A percentile compares a stretch with the other conserved stretches of the same genome.
These are phyloP conservation scores for Amaranthus palmeri DNA, from an alignment of 148 eudicot species.

Conservation along the genomic window DNA sequence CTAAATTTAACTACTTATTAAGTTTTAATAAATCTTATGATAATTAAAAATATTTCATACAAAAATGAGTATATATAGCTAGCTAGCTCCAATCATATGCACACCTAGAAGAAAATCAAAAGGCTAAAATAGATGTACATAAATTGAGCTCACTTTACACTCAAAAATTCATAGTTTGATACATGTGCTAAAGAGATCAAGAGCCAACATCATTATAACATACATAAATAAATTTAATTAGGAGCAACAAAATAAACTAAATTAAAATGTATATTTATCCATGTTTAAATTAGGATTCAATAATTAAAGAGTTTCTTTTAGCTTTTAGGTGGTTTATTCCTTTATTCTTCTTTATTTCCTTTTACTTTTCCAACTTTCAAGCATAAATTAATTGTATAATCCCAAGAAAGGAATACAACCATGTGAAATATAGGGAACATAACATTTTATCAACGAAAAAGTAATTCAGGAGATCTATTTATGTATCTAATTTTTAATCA, in stretches of 20 bases:
- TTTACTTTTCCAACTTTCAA: slow-evolving; percentile 11
- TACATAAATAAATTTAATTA: neutral
- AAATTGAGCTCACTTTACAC: slow-evolving; percentile 24
- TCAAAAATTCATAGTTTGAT: neutral
- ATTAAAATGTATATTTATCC: slow-evolving; percentile 11
- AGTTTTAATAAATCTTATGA: too few species aligned
- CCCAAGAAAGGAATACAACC: slow-evolving; percentile 30
- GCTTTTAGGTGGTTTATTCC: slow-evolving; percentile 10
- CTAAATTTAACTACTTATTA: too few species aligned
- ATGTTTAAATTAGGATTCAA: slow-evolving; percentile 17
- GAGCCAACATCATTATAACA: slow-evolving; percentile 13
- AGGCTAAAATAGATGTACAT: slow-evolving; percentile 12
- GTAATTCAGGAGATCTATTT: too few species aligned
- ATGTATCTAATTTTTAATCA: too few species aligned
- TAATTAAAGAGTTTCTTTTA: slow-evolving; percentile 1
- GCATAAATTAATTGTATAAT: neutral
- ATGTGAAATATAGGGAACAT: slow-evolving; percentile 20
- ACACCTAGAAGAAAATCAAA: slow-evolving; percentile 3
- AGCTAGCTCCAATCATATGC: slow-evolving; percentile 9
- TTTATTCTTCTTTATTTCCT: slow-evolving; percentile 2
- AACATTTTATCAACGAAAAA: too few species aligned
- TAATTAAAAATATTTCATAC: neutral
- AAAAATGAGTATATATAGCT: neutral
- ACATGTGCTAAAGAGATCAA: slow-evolving; percentile 17
- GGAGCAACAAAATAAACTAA: slow-evolving; percentile 13